A percentile compares a stretch with the other conserved stretches of the same genome.
phyloP scores from a whole-genome alignment of 2,329 filamentous ascomycete genomes.

The Nigrospora sphaerica region DNA sequence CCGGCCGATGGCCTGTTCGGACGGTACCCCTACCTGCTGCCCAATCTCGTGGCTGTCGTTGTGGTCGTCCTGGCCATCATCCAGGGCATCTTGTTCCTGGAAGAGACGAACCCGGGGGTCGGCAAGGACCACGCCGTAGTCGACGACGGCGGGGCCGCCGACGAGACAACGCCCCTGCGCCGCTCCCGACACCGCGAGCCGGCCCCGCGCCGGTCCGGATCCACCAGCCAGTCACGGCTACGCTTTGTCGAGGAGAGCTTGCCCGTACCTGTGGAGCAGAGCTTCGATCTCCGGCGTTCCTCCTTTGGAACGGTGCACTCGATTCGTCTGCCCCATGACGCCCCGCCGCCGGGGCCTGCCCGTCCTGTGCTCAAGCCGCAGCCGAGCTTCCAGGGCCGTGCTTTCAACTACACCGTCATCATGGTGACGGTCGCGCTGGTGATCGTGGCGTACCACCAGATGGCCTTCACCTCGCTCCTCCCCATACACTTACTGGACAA shows the following conservation, averaged over 20 bases:
- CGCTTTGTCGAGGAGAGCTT: conserved; percentile 26
- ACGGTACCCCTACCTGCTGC: conserved; percentile 63
- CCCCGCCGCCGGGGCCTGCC: neutral
- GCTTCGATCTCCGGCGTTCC: conserved; percentile 26
- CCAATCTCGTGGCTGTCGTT: conserved; percentile 57
- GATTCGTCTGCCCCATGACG: conserved; percentile 20
- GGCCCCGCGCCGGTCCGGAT: conserved; percentile 8
- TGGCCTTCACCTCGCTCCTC: conserved; percentile 34
- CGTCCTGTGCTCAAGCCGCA: neutral
- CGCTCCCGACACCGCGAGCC: conserved; percentile 4
- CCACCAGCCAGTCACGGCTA: conserved; percentile 12
- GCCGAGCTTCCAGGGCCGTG: conserved; percentile 15
- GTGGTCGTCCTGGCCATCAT: conserved; percentile 56
- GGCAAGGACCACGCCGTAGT: conserved; percentile 1
- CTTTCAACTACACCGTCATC: conserved; percentile 31
- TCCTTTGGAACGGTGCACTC: conserved; percentile 36
- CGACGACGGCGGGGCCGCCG: conserved; percentile 11
- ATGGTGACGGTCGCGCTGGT: conserved; percentile 33
- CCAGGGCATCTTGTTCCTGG: conserved; percentile 54
- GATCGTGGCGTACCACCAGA: conserved; percentile 36
- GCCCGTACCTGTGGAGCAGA: conserved; percentile 24
- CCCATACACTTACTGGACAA: conserved; percentile 35
- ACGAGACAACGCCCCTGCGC: conserved; percentile 15
- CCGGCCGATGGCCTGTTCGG: conserved; percentile 38
- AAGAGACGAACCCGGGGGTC: conserved; percentile 29